A percentile compares a stretch with the other conserved stretches of the same genome.
Evolutionary conservation across 75 land plant species (phyloP).

Genomic region (Gnetum montanum): DNA sequence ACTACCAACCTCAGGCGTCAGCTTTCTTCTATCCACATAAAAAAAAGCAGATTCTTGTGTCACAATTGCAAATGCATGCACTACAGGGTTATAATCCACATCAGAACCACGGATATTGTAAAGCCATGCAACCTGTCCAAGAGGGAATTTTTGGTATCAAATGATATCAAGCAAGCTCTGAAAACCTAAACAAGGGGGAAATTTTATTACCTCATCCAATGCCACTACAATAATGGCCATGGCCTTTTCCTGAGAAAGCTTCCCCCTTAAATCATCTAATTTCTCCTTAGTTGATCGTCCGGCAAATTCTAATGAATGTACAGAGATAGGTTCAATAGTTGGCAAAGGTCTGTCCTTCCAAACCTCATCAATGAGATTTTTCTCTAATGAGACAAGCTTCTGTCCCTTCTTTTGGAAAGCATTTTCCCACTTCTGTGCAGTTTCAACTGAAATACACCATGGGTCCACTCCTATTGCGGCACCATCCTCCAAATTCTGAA

Average conservation of each 20-base stretch:
- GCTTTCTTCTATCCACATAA: constrained; percentile 83
- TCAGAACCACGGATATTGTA: constrained; percentile 91
- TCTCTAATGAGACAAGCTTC: constrained; percentile 51
- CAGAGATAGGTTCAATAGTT: constrained; percentile 39
- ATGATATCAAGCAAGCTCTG: not conserved
- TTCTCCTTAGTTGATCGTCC: constrained; percentile 74
- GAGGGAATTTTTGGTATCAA: no score
- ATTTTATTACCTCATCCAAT: constrained; percentile 69
- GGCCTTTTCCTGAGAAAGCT: constrained; percentile 62
- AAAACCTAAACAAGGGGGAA: not conserved
- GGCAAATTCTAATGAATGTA: constrained; percentile 75
- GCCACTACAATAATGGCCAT: constrained; percentile 61
- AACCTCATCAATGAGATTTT: constrained; percentile 75
- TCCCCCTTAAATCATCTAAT: constrained; percentile 64
- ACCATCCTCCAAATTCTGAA: constrained; percentile 65
- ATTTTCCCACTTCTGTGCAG: constrained; percentile 76
- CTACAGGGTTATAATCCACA: constrained; percentile 90
- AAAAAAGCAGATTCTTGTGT: constrained; percentile 60
- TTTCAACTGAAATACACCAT: constrained; percentile 85
- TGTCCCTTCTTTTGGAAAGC: constrained; percentile 56
- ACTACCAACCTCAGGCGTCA: constrained; percentile 65
- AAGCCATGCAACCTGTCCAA: constrained; percentile 90
- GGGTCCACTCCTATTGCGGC: constrained; percentile 77
- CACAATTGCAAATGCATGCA: constrained; percentile 85
- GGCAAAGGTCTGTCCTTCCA: constrained; percentile 73